These are phyloP conservation scores for Candida anutae DNA, from an alignment of 1,139 yeast species.

Conservation along the genomic window DNA sequence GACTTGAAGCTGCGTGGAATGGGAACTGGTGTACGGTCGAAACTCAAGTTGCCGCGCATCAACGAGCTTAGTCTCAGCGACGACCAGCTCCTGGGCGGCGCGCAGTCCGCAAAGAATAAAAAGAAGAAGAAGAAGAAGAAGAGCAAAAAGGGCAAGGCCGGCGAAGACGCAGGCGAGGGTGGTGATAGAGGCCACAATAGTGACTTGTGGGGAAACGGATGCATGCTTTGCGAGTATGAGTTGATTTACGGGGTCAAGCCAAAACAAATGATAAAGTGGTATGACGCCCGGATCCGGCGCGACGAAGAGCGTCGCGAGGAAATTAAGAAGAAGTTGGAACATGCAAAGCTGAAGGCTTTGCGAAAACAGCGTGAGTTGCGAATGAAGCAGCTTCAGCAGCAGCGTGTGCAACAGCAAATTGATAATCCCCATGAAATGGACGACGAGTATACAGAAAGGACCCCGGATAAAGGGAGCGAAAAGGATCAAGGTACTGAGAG, in stretches of 20 bases:
- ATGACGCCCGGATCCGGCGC: slow-evolving; percentile 26
- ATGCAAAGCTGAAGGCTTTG: slow-evolving; percentile 29
- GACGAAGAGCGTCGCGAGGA: slow-evolving; percentile 29
- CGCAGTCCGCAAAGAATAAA: slow-evolving; percentile 9
- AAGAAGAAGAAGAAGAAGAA: slow-evolving; percentile 19
- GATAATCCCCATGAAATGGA: slow-evolving; percentile 1
- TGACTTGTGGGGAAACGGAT: slow-evolving; percentile 23
- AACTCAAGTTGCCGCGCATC: slow-evolving; percentile 11
- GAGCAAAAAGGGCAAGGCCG: slow-evolving; percentile 4
- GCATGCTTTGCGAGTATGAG: slow-evolving; percentile 58
- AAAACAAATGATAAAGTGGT: slow-evolving; percentile 39
- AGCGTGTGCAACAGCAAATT: slow-evolving; percentile 5
- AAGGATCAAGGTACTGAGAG: too few relatives aligned
- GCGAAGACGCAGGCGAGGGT: neutral
- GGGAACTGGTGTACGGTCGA: neutral
- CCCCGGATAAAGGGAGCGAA: too few relatives aligned
- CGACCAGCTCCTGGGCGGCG: slow-evolving; percentile 4
- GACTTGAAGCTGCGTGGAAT: slow-evolving; percentile 9
- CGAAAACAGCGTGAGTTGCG: slow-evolving; percentile 21
- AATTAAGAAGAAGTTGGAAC: slow-evolving; percentile 28
- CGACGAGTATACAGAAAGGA: too few relatives aligned
- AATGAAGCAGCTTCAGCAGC: slow-evolving; percentile 14
- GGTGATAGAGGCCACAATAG: neutral
- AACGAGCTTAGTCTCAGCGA: slow-evolving; percentile 8
- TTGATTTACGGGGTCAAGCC: slow-evolving; percentile 49